Conservation (phyloP, 1,139 yeast species). For the Magnusiomyces suaveolens region DNA sequence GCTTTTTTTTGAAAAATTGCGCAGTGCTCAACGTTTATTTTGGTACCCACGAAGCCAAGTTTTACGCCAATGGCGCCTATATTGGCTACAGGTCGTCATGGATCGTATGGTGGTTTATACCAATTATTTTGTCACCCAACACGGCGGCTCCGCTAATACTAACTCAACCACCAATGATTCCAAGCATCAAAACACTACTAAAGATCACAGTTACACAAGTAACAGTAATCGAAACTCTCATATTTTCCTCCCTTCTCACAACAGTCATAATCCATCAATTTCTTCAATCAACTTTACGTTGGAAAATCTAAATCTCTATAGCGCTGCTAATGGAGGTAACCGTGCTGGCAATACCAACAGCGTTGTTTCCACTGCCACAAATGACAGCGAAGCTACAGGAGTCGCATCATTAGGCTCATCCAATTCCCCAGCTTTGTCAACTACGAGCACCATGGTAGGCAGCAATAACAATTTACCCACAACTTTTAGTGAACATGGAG, state of each 20-base stretch:
- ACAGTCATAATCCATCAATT: background rate
- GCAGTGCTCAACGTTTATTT: slow-evolving; percentile 11
- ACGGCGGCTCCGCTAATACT: background rate
- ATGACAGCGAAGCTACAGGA: background rate
- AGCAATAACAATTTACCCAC: background rate
- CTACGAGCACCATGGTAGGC: background rate
- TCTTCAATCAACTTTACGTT: background rate
- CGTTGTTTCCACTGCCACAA: background rate
- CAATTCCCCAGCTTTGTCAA: slow-evolving; percentile 1
- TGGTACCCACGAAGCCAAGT: slow-evolving; percentile 12
- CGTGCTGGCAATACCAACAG: background rate
- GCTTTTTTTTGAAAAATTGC: slow-evolving; percentile 6
- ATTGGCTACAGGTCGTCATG: slow-evolving; percentile 13
- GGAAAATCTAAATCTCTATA: background rate
- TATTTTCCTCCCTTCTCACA: background rate
- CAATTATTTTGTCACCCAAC: background rate
- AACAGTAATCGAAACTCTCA: background rate
- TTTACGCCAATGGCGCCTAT: slow-evolving; percentile 12
- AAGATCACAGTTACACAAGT: background rate
- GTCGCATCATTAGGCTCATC: background rate
- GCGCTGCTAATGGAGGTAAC: background rate
- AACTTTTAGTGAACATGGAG: background rate
- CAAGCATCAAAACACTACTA: background rate
- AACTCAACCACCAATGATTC: background rate
- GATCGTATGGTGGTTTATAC: slow-evolving; percentile 7